Conservation (phyloP, 1,284 basidiomycete genomes). For the Cutaneotrichosporon spelunceum region DNA sequence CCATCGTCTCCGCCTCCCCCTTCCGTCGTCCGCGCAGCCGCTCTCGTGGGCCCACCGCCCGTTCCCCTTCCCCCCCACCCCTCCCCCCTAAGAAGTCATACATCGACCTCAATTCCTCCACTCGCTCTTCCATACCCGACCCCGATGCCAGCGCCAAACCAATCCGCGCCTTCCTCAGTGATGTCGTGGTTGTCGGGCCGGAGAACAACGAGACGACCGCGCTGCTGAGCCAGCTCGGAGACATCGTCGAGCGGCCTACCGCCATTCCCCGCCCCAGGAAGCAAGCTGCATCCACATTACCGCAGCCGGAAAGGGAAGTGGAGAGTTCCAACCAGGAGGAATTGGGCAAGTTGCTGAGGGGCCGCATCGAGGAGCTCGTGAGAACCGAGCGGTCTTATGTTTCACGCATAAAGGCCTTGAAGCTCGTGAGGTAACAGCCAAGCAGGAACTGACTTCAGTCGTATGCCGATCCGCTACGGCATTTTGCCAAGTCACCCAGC, state of each 20-base stretch:
- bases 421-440: constrained; percentile 34
- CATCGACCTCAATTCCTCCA: constrained; percentile 46
- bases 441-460: constrained; percentile 49
- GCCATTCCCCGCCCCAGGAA: constrained; percentile 26
- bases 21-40: constrained; percentile 21
- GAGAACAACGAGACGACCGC: constrained; percentile 40
- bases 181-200: constrained; percentile 41
- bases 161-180: constrained; percentile 43
- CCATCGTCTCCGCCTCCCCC: constrained; percentile 19
- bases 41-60: not conserved
- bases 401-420: constrained; percentile 42
- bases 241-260: constrained; percentile 35
- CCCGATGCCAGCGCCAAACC: constrained; percentile 26
- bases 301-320: not conserved
- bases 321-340: constrained; percentile 33
- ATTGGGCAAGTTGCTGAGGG: constrained; percentile 30
- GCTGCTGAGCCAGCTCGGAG: constrained; percentile 41
- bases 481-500: constrained; percentile 76
- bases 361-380: constrained; percentile 47
- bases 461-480: constrained; percentile 85
- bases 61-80: constrained; percentile 16
- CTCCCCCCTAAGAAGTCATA: constrained; percentile 22
- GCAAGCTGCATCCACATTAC: constrained; percentile 12
- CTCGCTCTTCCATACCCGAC: constrained; percentile 34
- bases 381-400: constrained; percentile 49